These are phyloP conservation scores for Trametes gibbosa DNA, from an alignment of 768 basidiomycete species.

Conservation along the genomic window DNA sequence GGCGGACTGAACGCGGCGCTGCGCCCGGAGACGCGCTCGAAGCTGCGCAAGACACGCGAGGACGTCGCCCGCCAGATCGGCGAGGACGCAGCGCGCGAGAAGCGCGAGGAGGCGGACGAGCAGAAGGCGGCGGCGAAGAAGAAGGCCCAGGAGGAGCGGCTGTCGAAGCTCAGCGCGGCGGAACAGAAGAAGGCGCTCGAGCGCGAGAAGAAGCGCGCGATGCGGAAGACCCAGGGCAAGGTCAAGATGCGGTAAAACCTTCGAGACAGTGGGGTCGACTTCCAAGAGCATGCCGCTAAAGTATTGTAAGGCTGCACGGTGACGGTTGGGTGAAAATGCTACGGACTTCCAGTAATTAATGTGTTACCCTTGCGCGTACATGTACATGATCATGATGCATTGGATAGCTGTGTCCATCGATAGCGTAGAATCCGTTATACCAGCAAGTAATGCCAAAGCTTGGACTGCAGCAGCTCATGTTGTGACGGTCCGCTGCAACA, in stretches of 20 bases:
- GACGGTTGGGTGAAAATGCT: background rate
- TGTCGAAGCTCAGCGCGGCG: slow-evolving; percentile 68
- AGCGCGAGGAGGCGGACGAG: slow-evolving; percentile 71
- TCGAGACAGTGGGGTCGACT: background rate
- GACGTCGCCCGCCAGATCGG: slow-evolving; percentile 67
- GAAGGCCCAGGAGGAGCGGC: slow-evolving; percentile 68
- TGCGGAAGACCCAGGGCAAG: slow-evolving; percentile 72
- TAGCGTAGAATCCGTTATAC: slow-evolving; percentile 12
- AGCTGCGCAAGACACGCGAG: slow-evolving; percentile 72
- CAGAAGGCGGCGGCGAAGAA: slow-evolving; percentile 72
- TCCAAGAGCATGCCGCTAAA: background rate
- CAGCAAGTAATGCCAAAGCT: background rate
- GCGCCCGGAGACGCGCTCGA: slow-evolving; percentile 79
- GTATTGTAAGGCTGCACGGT: background rate
- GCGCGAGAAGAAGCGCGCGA: slow-evolving; percentile 69
- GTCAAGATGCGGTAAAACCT: slow-evolving; percentile 25
- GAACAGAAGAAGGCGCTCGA: slow-evolving; percentile 88
- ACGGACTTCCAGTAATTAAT: background rate
- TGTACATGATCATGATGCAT: slow-evolving; percentile 20
- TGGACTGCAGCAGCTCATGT: background rate
- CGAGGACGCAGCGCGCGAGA: slow-evolving; percentile 63
- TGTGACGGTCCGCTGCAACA: slow-evolving; percentile 15
- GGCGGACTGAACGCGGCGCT: slow-evolving; percentile 24
- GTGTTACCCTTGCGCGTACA: slow-evolving; percentile 9
- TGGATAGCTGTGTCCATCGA: slow-evolving; percentile 13